Evolutionary conservation across 805 yeast species (phyloP), one percentile per base, ranked within the genome.

Genomic region (Candida sithepensis): DNA sequence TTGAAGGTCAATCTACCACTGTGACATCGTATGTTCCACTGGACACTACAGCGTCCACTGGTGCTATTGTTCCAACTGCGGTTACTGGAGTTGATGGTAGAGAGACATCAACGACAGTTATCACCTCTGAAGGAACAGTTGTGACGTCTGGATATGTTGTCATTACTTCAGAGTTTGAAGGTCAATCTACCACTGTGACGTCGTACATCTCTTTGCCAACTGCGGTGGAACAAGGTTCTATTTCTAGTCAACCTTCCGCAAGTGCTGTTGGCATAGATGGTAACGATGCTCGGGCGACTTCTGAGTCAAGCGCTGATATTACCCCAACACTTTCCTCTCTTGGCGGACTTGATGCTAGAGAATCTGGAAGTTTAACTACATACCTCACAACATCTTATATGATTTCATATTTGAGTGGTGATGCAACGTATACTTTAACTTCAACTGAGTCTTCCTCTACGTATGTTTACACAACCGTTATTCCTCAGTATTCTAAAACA

Each of bases 331-430:
- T 30, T 10, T 30, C 34, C 4, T 30, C 34, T 12, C 16, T 30
- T 12, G 23, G 16, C 10, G 39, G 26, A 12, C 16, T 13, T 20
- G 23, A 37, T 37, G 39, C 24, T n/a, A 37, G 26, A 20, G 16
- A 20, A 13, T 20, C 39, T 12, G 22, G 13, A 37, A 13, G 24
- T 20, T 23, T 20, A 12, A 14, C 39, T 8, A 37, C 39, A 12
- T 37, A 37, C 21, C 21, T 37, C 16, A 39, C 41, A n/a, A 39
- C 41, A 20, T 39, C 41, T 12, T 39, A 19, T 39, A 39, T 39
- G 30, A 39, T 39, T 22, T 39, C 41, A 21, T 39, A 22, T 23
- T 5, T 23, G 8, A 39, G 41, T 14, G 28, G 22, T 22, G 41
- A 39, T 22, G 30, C 28, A 22, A 39, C 41, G n/a, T 39, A 39